Percentiles rank a stretch among this genome's conserved stretches.
These are phyloP conservation scores for Trametes cinnabarina DNA, from an alignment of 768 basidiomycete species.

Conservation along the genomic window DNA sequence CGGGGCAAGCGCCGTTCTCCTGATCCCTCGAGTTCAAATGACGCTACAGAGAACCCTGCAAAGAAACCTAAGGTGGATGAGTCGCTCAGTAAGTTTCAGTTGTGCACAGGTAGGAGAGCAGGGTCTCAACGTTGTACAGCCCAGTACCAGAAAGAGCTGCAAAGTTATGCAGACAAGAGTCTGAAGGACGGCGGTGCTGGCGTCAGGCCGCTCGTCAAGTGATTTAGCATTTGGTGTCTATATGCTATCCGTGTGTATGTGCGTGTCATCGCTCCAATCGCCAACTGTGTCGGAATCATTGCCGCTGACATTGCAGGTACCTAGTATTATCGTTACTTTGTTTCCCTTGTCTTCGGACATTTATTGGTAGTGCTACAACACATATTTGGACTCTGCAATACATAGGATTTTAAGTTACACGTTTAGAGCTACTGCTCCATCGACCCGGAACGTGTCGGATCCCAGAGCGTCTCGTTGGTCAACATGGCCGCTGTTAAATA, in stretches of 20 bases:
- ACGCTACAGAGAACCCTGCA: constrained; percentile 34
- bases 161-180: constrained; percentile 37
- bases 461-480: not conserved
- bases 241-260: constrained; percentile 9
- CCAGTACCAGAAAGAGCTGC: constrained; percentile 43
- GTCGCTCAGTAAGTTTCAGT: constrained; percentile 34
- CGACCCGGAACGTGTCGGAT: too few species aligned
- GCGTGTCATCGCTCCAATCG: not conserved
- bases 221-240: not conserved
- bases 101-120: too few species aligned
- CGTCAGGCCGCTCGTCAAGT: constrained; percentile 46
- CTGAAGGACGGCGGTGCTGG: constrained; percentile 45
- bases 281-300: too few species aligned
- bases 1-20: constrained; percentile 55
- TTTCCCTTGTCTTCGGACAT: not conserved
- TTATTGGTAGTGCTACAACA: constrained; percentile 1
- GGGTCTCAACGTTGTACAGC: constrained; percentile 24
- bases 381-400: constrained; percentile 5
- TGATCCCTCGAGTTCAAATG: constrained; percentile 36
- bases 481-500: too few species aligned
- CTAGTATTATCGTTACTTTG: constrained; percentile 6
- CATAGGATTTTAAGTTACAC: not conserved
- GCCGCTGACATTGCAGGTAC: not conserved
- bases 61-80: constrained; percentile 42
- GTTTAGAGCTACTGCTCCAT: too few species aligned